Conservation (phyloP, 108 stramenopile species). For the Pseudonitzschia multiseries region DNA sequence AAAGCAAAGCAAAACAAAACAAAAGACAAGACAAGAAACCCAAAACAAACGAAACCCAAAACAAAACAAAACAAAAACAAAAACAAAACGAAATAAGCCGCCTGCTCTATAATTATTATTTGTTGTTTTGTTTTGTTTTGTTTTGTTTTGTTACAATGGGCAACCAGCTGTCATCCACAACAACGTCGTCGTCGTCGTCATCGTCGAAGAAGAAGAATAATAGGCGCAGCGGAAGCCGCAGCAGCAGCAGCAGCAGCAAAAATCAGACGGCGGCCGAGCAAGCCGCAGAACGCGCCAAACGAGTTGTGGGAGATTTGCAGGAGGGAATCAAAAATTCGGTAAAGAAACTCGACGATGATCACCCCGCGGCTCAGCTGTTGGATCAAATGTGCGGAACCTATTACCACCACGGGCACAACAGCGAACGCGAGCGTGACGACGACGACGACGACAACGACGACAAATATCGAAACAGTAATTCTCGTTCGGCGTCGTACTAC, state of each 20-base stretch:
- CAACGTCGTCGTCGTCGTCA: constrained; percentile 2
- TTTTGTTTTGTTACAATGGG: constrained; percentile 8
- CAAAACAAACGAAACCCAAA: too few species aligned
- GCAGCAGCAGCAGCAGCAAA: constrained; percentile 11
- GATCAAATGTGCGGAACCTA: constrained; percentile 45
- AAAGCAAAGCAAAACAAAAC: too few species aligned
- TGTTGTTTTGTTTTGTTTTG: too few species aligned
- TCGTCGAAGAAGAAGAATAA: too few species aligned
- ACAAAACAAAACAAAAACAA: too few species aligned
- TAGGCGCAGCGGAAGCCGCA: constrained; percentile 6
- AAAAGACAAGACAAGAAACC: too few species aligned
- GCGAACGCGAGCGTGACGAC: too few species aligned
- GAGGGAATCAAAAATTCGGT: constrained; percentile 36
- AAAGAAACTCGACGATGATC: constrained; percentile 49
- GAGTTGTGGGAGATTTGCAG: constrained; percentile 37
- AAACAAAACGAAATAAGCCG: too few species aligned
- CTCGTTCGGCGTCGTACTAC: constrained; percentile 24
- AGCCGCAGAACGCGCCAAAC: constrained; percentile 34
- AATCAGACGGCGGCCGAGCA: constrained; percentile 12
- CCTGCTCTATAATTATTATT: background rate
- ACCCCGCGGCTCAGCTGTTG: constrained; percentile 45
- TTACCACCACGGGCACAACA: too few species aligned
- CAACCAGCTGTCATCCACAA: too few species aligned
- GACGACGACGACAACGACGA: too few species aligned
- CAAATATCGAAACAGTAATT: constrained; percentile 21